Evolutionary conservation across 2,329 filamentous ascomycete species (phyloP), one percentile per base, ranked within the genome.

Genomic region (Fusarium palustre): DNA sequence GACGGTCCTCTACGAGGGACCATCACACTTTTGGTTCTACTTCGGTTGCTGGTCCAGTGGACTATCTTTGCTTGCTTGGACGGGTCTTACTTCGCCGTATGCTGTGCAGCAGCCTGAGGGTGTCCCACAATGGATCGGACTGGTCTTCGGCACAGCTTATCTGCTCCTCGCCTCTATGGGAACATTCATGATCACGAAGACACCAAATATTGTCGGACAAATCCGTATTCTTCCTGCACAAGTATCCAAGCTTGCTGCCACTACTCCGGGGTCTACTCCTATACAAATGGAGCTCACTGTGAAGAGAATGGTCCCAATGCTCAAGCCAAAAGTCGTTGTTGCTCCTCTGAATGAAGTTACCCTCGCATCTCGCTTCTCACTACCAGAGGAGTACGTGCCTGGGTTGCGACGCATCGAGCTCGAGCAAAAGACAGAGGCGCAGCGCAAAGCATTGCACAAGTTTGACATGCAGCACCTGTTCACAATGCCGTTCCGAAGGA

Each of bases 21-120:
- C 88, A 16, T 88, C 88, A 2, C 89, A 92, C 73, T 85, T 86
- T 59, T 83, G 84, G 78, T 91, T 89, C 77, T 84, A 90, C 66
- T 75, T 87, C 69, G 86, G 87, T 46, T 87, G 87, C 74, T 89
- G 90, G 77, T 77, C 80, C 16, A 84, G 87, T 28, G 86, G 86
- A 3, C 64, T 82, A 24, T 85, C 74, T 10, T 76, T 81, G 31
- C 62, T 81, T 20, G 59, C 70, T 1, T 81, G 79, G 79, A 79
- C 79, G 7, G 69, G 62, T 12, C 60, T 80, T 50, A 81, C 79
- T 18, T 79, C 76, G 11, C 77, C 76, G 11, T 60, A 71, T 28
- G 75, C 75, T 10, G 68, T 80, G 15, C 54, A 74, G 8, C 78
- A 80, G 54, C 84, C 87, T 16, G 78, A 84, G 16, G 85, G 83